phyloP scores from a whole-genome alignment of 2,329 filamentous ascomycete genomes.

The Trichoderma koningiopsis region DNA sequence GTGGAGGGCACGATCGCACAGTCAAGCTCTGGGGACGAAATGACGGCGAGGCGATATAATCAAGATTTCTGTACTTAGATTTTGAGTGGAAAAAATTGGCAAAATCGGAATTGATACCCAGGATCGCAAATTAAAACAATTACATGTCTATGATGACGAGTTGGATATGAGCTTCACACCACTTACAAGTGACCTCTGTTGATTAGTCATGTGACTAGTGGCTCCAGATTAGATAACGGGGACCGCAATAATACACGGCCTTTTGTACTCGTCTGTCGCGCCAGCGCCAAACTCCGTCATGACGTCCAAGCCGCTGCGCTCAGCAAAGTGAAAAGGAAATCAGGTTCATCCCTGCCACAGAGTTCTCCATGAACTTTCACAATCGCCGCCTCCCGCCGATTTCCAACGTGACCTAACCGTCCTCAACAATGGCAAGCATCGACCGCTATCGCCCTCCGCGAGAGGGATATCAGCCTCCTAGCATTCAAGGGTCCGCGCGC shows the following conservation, averaged over 20 bases:
- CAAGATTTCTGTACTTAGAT: constrained; percentile 15
- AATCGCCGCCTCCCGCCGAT: constrained; percentile 28
- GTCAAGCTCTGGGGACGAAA: constrained; percentile 96
- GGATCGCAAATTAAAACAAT: not conserved
- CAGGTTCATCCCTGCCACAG: not conserved
- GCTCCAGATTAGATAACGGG: constrained; percentile 33
- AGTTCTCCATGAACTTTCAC: constrained; percentile 33
- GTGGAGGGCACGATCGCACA: constrained; percentile 89
- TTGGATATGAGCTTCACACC: not conserved
- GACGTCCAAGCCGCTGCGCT: constrained; percentile 2
- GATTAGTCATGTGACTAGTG: constrained; percentile 29
- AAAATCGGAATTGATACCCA: constrained; percentile 18
- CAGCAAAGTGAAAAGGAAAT: constrained; percentile 7
- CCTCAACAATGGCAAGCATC: constrained; percentile 57
- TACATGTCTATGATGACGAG: not conserved
- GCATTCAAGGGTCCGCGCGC: constrained; percentile 43
- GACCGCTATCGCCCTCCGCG: constrained; percentile 60
- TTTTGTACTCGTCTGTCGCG: constrained; percentile 7
- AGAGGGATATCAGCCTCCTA: constrained; percentile 60
- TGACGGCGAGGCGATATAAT: constrained; percentile 61
- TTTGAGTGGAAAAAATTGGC: constrained; percentile 3
- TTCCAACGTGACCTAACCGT: constrained; percentile 33
- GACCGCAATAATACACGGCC: constrained; percentile 10
- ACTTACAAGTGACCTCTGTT: not conserved
- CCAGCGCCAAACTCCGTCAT: constrained; percentile 11